Base-by-base conservation (phyloP, 129 eudicot genomes). In the Chrysanthemum seticuspe region DNA sequence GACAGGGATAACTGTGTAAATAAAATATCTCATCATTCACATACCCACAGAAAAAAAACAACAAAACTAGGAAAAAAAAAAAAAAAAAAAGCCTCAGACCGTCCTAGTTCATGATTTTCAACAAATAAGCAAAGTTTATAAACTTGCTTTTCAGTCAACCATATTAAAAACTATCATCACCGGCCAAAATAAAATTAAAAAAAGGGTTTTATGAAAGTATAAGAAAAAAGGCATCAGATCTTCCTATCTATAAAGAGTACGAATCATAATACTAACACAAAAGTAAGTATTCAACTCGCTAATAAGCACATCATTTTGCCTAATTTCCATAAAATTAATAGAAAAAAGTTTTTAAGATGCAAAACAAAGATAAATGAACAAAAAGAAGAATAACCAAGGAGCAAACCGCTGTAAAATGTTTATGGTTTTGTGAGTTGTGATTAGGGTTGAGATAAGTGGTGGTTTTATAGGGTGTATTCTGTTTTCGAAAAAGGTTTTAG, bases 1-100 rank as follows among this genome's bases (percentile, higher is more conserved):
- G 96, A 86, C 96, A 89, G 90, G 92, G 96, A 86, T 89, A 89
- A 89, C 90, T 87, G 96, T 83, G 75, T 72, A 75, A 18, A 15
- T 18, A 78, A 25, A 63, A 67, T 40, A 65, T 85, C 75, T 85
- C 91, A 75, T 85, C 91, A 88, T 83, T n/a, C 88, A 83, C 76
- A 81, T 52, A 63, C 67, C 67, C 36, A 23, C n/a, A 40, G 3
- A 45, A 47, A 57, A 15, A 65, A 58, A 15, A n/a, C n/a, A n/a
- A n/a, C n/a, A n/a, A n/a, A n/a, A n/a, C n/a, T n/a, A n/a, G n/a
- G n/a, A 5, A 13, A 47, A 25, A 59, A 2, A 23, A 67, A 56
- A 53, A 49, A 5, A 8, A 48, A 53, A 11, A 63, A 81, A 19
- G 92, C 96, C 91, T 89, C 96, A 89, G 96, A 84, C 89, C 96